phyloP scores from a whole-genome alignment of 306 rosid species.

The Begonia masoniana region DNA sequence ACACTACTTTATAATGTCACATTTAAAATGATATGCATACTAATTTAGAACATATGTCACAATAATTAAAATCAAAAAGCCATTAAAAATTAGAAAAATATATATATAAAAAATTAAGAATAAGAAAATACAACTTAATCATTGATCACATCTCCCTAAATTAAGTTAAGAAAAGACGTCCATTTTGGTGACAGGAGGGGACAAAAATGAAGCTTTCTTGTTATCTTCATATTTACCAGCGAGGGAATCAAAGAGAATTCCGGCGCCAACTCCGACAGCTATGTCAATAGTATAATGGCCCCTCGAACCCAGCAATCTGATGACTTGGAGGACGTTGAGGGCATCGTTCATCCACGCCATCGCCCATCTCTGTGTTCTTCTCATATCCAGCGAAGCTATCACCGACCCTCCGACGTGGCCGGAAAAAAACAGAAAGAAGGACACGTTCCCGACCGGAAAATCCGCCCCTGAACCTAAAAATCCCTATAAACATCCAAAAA shows the following conservation, averaged over 20 bases:
- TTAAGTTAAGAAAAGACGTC: no score
- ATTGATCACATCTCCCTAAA: no score
- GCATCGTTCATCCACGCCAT: slow-evolving; percentile 58
- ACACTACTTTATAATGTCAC: no score
- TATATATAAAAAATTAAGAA: no score
- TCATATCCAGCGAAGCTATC: slow-evolving; percentile 86
- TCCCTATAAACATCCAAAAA: slow-evolving; percentile 24
- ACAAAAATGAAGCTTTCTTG: slow-evolving; percentile 10
- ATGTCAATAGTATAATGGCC: slow-evolving; percentile 89
- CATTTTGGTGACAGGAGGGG: no score
- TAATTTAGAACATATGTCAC: no score
- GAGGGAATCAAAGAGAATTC: slow-evolving; percentile 61
- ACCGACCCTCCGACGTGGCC: slow-evolving; percentile 93
- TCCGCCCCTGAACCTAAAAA: slow-evolving; percentile 85
- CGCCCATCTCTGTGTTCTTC: slow-evolving; percentile 62
- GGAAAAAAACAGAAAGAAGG: slow-evolving; percentile 71
- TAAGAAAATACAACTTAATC: no score
- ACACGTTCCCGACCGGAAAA: slow-evolving; percentile 89
- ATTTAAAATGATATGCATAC: no score
- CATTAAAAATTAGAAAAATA: no score
- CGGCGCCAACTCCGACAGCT: slow-evolving; percentile 88
- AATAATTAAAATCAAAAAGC: no score
- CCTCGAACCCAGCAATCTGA: slow-evolving; percentile 70
- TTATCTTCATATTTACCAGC: slow-evolving; percentile 67
- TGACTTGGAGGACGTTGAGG: slow-evolving; percentile 50